Evolutionary conservation across 352 stramenopile species (phyloP).

Genomic region (Pythium rishiriense): DNA sequence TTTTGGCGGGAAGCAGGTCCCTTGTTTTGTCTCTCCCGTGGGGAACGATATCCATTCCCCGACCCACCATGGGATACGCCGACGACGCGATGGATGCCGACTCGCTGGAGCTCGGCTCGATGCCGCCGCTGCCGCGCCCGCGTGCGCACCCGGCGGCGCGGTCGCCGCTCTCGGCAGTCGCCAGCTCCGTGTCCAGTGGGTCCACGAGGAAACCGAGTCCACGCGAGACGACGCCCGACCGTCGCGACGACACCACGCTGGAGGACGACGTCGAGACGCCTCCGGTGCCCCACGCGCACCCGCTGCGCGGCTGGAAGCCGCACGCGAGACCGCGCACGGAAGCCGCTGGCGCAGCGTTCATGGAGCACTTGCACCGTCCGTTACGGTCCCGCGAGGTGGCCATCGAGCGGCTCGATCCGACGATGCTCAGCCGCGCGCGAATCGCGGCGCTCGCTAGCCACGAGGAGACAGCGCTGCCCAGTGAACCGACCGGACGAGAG

Average conservation of each 20-base stretch:
- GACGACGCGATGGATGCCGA: constrained; percentile 30
- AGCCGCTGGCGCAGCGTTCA: constrained; percentile 4
- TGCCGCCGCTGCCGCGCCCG: constrained; percentile 50
- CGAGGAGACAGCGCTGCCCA: neutral
- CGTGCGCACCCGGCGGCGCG: constrained; percentile 31
- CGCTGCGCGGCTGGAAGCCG: constrained; percentile 36
- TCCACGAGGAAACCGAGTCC: neutral
- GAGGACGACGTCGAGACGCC: constrained; percentile 35
- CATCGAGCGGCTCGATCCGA: constrained; percentile 47
- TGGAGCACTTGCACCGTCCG: constrained; percentile 8
- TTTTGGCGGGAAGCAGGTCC: constrained; percentile 8
- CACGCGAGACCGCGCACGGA: constrained; percentile 14
- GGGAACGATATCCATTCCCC: neutral
- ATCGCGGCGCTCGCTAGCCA: constrained; percentile 34
- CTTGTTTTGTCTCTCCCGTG: neutral
- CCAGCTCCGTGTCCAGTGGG: constrained; percentile 2
- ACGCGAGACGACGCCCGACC: neutral
- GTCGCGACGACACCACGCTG: neutral
- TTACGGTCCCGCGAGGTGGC: constrained; percentile 18
- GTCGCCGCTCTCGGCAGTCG: constrained; percentile 9
- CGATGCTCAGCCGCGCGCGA: constrained; percentile 51
- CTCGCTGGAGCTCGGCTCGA: constrained; percentile 38
- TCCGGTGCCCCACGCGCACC: constrained; percentile 56
- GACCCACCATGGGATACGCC: constrained; percentile 11
- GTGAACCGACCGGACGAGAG: neutral